Percentiles rank a stretch among this genome's conserved stretches.
These are phyloP conservation scores for Canna indica DNA, from an alignment of 176 grass and related monocot species.

Conservation along the genomic window DNA sequence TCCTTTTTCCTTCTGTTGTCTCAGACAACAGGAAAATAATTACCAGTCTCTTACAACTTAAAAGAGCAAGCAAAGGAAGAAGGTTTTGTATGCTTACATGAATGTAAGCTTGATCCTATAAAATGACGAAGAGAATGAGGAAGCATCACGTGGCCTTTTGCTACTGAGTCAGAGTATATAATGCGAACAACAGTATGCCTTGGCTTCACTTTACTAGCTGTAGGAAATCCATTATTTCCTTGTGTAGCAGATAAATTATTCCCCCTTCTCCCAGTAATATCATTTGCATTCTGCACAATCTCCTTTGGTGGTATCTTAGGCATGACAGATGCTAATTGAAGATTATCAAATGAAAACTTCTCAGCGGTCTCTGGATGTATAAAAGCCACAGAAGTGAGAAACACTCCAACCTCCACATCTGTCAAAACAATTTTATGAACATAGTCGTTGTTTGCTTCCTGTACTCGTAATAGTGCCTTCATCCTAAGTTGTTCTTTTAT, in stretches of 20 bases:
- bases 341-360: conserved; percentile 56
- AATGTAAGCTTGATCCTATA: conserved; percentile 60
- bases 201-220: conserved; percentile 40
- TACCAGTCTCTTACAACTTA: background rate
- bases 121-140: conserved; percentile 67
- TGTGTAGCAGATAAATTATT: background rate
- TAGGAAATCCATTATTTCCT: conserved; percentile 13
- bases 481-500: conserved; percentile 40
- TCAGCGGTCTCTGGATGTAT: conserved; percentile 82
- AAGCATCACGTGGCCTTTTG: conserved; percentile 82
- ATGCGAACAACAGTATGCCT: conserved; percentile 45
- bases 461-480: conserved; percentile 84
- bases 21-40: background rate
- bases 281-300: conserved; percentile 42
- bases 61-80: background rate
- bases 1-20: background rate
- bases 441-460: conserved; percentile 47
- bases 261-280: conserved; percentile 39
- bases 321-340: conserved; percentile 60
- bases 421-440: conserved; percentile 56
- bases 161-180: conserved; percentile 62
- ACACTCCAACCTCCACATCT: conserved; percentile 45
- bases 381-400: conserved; percentile 57
- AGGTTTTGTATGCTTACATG: conserved; percentile 54
- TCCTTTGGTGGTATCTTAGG: conserved; percentile 53